A percentile compares a stretch with the other conserved stretches of the same genome.
Conservation (phyloP, 495 filamentous ascomycete genomes). For the Penicillium coprophilum region DNA sequence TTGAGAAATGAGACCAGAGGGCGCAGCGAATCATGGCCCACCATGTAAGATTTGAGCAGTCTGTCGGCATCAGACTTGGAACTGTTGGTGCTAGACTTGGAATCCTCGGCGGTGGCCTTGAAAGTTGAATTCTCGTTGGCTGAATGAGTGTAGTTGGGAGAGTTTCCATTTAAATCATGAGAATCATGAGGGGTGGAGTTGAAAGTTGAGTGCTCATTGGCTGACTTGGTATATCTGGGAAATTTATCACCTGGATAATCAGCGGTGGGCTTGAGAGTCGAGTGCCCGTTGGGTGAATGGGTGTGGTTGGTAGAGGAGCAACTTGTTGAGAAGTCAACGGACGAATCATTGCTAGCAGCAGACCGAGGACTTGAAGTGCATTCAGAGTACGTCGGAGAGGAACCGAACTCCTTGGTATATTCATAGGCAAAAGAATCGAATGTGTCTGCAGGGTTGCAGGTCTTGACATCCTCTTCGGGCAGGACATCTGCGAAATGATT, state of each 20-base stretch:
- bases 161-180: background rate
- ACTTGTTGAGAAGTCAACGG: background rate
- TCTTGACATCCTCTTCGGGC: background rate
- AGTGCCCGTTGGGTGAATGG: background rate
- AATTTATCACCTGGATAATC: background rate
- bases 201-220: background rate
- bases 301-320: background rate
- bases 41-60: background rate
- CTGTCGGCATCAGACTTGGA: background rate
- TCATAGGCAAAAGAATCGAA: background rate
- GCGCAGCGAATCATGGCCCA: slow-evolving; percentile 5
- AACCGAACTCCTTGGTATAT: background rate
- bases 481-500: background rate
- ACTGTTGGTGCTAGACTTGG: background rate
- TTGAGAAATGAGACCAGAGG: slow-evolving; percentile 31
- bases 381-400: background rate
- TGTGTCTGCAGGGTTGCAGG: background rate
- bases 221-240: background rate
- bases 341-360: background rate
- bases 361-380: background rate
- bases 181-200: background rate
- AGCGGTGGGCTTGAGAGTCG: background rate
- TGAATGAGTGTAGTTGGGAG: background rate
- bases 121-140: background rate
- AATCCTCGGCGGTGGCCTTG: background rate